Base-by-base conservation (phyloP, 2,329 filamentous ascomycete genomes). In the Paramyrothecium sp. region DNA sequence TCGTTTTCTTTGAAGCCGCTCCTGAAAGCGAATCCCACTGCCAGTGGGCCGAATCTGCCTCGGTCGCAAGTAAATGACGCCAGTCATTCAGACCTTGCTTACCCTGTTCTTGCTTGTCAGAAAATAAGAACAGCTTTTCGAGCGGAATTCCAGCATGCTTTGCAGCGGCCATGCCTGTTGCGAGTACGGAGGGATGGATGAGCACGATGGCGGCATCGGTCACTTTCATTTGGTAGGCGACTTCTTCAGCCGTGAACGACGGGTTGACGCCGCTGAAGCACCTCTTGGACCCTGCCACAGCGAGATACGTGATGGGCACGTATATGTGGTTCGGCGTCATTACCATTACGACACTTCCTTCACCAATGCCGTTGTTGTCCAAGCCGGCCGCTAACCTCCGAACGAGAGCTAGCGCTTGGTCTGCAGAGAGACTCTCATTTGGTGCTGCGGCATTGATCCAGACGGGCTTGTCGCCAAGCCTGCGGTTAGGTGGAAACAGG, bases 251-350 rank as follows among this genome's bases (percentile, higher is more conserved):
- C 1, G 79, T 83, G 61, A 81, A 84, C 11, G 72, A 71, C 16
- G 82, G 81, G 63, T 84, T 85, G 4, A 77, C 79, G 20, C 80
- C 82, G 54, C 77, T 84, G 67, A 85, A 86, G 21, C 81, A 75
- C 57, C 74, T 78, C 3, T 81, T 81, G 21, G 76, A 75, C 0
- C 81, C 82, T 1, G 82, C 77, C 44, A 82, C 77, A 3, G 80
- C 82, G 5, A 84, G 70, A 62, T 83, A 85, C 16, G 79, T 78
- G 3, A 79, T 78, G 0, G 82, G 82, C 2, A 85, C 76, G 60
- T 81, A 82, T 44, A 85, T 78, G 59, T 83, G 79, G 63, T 85
- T 85, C 2, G 78, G 75, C 1, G 79, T 79, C 62, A 79, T 81
- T 48, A 83, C 75, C 74, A 85, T 75, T 33, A 83, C 78, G 2